Evolutionary conservation across 257 asterid genomes (phyloP).

Genomic region (Dorcoceras hygrometricum): DNA sequence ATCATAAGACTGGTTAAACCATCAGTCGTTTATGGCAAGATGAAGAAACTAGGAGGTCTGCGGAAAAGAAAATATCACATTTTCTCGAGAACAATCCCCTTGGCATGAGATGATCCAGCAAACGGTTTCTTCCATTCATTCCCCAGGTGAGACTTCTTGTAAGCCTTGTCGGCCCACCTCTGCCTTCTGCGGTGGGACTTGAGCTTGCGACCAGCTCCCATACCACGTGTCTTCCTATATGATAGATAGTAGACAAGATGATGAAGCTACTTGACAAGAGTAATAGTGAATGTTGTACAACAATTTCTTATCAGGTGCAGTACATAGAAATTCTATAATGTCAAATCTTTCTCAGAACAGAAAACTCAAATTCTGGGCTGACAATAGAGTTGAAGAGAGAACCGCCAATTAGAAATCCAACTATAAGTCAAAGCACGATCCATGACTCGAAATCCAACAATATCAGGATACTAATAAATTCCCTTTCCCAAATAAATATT

Average conservation of each 20-base stretch:
- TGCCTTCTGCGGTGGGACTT: slow-evolving; percentile 54
- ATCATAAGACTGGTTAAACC: neutral
- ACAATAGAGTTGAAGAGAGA: neutral
- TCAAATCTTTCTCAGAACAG: neutral
- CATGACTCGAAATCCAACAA: neutral
- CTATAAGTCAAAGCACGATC: neutral
- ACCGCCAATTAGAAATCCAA: neutral
- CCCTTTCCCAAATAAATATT: neutral
- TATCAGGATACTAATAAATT: too few species aligned
- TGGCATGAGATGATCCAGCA: slow-evolving; percentile 62
- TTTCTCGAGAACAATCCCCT: slow-evolving; percentile 62
- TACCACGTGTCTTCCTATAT: slow-evolving; percentile 54
- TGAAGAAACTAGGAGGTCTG: neutral
- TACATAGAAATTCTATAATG: too few species aligned
- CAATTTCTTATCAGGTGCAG: neutral
- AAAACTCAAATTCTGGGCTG: neutral
- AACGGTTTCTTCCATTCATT: slow-evolving; percentile 64
- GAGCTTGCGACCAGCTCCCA: slow-evolving; percentile 72
- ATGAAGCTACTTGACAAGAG: neutral
- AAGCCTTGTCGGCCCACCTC: slow-evolving; percentile 58
- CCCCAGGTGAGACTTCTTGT: slow-evolving; percentile 60
- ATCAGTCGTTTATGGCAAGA: neutral
- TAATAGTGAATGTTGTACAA: neutral
- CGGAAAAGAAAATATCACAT: slow-evolving; percentile 30
- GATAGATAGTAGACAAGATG: neutral